Evolutionary conservation across 495 filamentous ascomycete species (phyloP).

Genomic region (Rostrohypoxylon terebratum): DNA sequence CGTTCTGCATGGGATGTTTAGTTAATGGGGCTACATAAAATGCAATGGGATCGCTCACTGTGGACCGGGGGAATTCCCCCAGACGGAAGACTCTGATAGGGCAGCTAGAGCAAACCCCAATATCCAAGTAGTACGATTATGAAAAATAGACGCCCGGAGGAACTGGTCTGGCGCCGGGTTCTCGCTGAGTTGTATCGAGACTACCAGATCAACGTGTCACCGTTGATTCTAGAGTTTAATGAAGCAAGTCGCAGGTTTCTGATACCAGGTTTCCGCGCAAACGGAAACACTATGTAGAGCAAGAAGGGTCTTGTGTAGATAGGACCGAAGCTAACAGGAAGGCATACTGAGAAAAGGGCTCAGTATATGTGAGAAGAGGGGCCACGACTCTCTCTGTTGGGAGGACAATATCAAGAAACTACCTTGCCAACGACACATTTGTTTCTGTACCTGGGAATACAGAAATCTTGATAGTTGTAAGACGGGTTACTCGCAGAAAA

Average conservation of each 20-base stretch:
- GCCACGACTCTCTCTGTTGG: slow-evolving; percentile 20
- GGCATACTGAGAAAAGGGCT: slow-evolving; percentile 31
- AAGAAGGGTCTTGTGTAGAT: slow-evolving; percentile 3
- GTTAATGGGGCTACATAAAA: slow-evolving; percentile 48
- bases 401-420: slow-evolving; percentile 8
- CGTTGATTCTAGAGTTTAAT: slow-evolving; percentile 29
- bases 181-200: slow-evolving; percentile 43
- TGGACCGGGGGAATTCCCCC: slow-evolving; percentile 41
- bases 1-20: slow-evolving; percentile 56
- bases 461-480: slow-evolving; percentile 12
- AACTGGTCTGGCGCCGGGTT: slow-evolving; percentile 40
- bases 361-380: slow-evolving; percentile 39
- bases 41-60: slow-evolving; percentile 52
- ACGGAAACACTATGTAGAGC: slow-evolving; percentile 12
- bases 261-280: slow-evolving; percentile 22
- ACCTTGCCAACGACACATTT: slow-evolving; percentile 24
- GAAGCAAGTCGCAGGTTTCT: slow-evolving; percentile 37
- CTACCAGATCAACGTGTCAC: slow-evolving; percentile 42
- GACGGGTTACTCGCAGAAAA: slow-evolving; percentile 22
- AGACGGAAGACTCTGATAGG: slow-evolving; percentile 48
- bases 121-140: slow-evolving; percentile 47
- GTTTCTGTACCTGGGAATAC: slow-evolving; percentile 26
- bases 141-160: slow-evolving; percentile 51
- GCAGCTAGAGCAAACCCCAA: slow-evolving; percentile 44
- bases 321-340: slow-evolving; percentile 19